phyloP scores from a whole-genome alignment of 192 early-diverging fungal genomes.

The Haplosporangium gracile region DNA sequence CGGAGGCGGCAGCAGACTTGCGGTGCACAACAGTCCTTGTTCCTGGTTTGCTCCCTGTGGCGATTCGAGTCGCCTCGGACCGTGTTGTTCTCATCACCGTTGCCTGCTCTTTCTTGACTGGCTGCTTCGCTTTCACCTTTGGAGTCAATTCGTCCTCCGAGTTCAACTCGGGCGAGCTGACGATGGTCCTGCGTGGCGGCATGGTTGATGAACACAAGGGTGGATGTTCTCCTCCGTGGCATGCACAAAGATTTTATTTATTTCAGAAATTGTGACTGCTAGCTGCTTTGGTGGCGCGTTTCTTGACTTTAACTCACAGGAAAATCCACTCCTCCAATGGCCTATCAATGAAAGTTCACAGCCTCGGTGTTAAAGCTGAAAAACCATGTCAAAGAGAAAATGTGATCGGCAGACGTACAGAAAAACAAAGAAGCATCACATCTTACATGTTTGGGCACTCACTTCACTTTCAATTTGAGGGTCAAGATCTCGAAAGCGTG shows the following conservation, averaged over 20 bases:
- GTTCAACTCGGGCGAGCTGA: not conserved
- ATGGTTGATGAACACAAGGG: not conserved
- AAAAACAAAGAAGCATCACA: not conserved
- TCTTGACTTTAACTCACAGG: not conserved
- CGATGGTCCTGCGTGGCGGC: slow-evolving; percentile 1
- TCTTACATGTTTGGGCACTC: slow-evolving; percentile 12
- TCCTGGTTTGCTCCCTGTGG: not conserved
- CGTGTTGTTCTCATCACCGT: slow-evolving; percentile 13
- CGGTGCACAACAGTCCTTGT: not conserved
- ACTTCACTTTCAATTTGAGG: slow-evolving; percentile 50
- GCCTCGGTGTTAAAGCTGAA: not conserved
- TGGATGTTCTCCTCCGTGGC: not conserved
- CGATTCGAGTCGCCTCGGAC: not conserved
- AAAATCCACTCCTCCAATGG: not conserved
- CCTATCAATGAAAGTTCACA: not conserved
- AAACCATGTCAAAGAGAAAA: not conserved
- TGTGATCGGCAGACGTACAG: not conserved
- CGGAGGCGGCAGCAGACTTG: not conserved
- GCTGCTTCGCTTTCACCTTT: not conserved
- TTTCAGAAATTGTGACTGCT: not conserved
- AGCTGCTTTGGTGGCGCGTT: not conserved
- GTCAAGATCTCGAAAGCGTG: slow-evolving; percentile 49
- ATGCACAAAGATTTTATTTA: not conserved
- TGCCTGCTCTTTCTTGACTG: not conserved
- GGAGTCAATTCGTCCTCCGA: not conserved